phyloP scores from a whole-genome alignment of 1,284 basidiomycete genomes.

The Peniophora sp. region DNA sequence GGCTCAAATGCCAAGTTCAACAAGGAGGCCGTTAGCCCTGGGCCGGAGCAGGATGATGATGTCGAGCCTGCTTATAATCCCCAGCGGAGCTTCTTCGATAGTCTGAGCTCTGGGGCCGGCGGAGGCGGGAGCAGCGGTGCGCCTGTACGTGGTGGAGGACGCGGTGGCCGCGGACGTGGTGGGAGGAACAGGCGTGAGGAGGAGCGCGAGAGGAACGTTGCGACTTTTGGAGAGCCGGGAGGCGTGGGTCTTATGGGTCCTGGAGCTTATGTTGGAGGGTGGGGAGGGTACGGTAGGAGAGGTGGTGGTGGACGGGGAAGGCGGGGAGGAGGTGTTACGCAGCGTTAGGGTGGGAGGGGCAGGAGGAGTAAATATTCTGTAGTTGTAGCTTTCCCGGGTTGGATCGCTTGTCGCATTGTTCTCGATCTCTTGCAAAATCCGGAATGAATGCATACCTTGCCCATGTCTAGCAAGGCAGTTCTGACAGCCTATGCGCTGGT shows the following conservation, averaged over 20 bases:
- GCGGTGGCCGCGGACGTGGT: slow-evolving; percentile 38
- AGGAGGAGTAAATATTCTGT: too few relatives aligned
- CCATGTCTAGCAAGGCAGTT: too few relatives aligned
- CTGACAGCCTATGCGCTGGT: too few relatives aligned
- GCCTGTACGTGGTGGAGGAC: slow-evolving; percentile 1
- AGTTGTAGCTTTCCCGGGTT: too few relatives aligned
- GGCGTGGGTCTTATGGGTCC: slow-evolving; percentile 68
- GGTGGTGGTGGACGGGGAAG: slow-evolving; percentile 35
- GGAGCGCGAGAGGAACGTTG: slow-evolving; percentile 71
- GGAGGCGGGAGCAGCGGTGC: slow-evolving; percentile 27
- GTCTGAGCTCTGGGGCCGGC: slow-evolving; percentile 49
- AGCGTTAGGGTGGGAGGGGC: too few relatives aligned
- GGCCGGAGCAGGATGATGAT: slow-evolving; percentile 15
- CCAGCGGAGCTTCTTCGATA: slow-evolving; percentile 71
- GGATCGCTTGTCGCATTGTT: too few relatives aligned
- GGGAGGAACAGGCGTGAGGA: slow-evolving; percentile 68
- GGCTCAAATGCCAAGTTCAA: slow-evolving; percentile 70
- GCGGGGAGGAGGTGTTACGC: not conserved
- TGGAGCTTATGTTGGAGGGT: slow-evolving; percentile 45
- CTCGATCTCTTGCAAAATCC: too few relatives aligned
- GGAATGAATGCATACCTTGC: too few relatives aligned
- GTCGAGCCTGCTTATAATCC: slow-evolving; percentile 57
- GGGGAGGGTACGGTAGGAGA: slow-evolving; percentile 41
- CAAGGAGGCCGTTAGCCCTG: slow-evolving; percentile 46
- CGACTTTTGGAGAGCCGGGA: slow-evolving; percentile 77